These are phyloP conservation scores for Fragilaria radians DNA, from an alignment of 108 stramenopile genomes.

Conservation along the genomic window DNA sequence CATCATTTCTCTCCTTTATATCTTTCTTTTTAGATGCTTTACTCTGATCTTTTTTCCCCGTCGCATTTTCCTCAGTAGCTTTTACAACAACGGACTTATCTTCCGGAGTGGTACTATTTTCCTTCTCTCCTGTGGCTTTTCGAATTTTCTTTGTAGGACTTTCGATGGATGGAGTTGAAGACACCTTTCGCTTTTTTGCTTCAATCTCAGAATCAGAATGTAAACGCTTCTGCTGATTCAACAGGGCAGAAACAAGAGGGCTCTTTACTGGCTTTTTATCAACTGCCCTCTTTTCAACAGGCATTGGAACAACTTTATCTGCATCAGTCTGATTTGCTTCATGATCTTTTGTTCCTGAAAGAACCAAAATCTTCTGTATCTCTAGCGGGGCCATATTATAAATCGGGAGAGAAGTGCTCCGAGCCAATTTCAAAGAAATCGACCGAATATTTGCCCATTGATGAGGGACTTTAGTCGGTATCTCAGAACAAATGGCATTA, in stretches of 20 bases:
- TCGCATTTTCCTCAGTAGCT: no score
- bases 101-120: background rate
- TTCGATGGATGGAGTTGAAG: no score
- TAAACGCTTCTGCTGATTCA: slow-evolving; percentile 68
- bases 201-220: slow-evolving; percentile 10
- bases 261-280: slow-evolving; percentile 18
- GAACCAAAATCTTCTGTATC: slow-evolving; percentile 41
- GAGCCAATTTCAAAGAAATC: slow-evolving; percentile 74
- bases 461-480: slow-evolving; percentile 64
- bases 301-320: slow-evolving; percentile 1
- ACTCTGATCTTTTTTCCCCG: no score
- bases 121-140: slow-evolving; percentile 8
- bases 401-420: slow-evolving; percentile 73
- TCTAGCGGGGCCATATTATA: slow-evolving; percentile 78
- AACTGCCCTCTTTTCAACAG: slow-evolving; percentile 15
- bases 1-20: background rate
- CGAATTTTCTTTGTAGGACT: slow-evolving; percentile 9
- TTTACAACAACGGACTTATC: background rate
- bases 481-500: slow-evolving; percentile 39
- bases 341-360: slow-evolving; percentile 28
- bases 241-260: slow-evolving; percentile 68
- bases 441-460: slow-evolving; percentile 86
- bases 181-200: slow-evolving; percentile 8
- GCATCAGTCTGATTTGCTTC: slow-evolving; percentile 6
- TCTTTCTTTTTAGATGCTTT: slow-evolving; percentile 23